Evolutionary conservation across 495 filamentous ascomycete species (phyloP).

Genomic region (Penicillium robsamsonii): DNA sequence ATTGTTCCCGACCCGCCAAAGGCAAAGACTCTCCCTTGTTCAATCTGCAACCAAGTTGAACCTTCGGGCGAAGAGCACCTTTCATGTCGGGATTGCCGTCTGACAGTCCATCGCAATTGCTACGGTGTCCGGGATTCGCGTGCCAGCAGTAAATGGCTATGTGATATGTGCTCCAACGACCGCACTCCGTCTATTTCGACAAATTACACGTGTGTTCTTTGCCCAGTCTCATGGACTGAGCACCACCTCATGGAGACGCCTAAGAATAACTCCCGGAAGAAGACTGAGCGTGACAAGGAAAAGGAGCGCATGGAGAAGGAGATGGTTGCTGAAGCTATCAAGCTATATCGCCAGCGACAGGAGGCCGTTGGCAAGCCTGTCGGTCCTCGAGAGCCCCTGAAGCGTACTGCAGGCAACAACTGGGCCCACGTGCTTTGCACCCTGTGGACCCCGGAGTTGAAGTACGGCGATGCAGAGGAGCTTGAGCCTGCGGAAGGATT

Average conservation of each 20-base stretch:
- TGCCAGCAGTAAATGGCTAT: constrained; percentile 81
- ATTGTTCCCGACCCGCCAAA: constrained; percentile 71
- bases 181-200: constrained; percentile 82
- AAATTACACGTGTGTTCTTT: constrained; percentile 87
- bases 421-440: constrained; percentile 98
- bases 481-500: constrained; percentile 87
- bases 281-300: constrained; percentile 86
- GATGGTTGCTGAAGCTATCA: constrained; percentile 66
- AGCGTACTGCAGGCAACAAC: constrained; percentile 89
- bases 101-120: constrained; percentile 91
- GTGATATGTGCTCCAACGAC: constrained; percentile 94
- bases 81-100: constrained; percentile 77
- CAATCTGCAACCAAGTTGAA: constrained; percentile 75
- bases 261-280: constrained; percentile 85
- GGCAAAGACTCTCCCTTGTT: constrained; percentile 76
- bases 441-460: constrained; percentile 86
- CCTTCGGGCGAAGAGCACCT: constrained; percentile 68
- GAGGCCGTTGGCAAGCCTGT: constrained; percentile 75
- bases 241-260: constrained; percentile 82
- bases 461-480: constrained; percentile 78
- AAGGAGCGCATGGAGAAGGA: constrained; percentile 84
- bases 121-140: constrained; percentile 77
- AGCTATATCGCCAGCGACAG: constrained; percentile 79
- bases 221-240: constrained; percentile 69
- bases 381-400: constrained; percentile 86